A percentile compares a stretch with the other conserved stretches of the same genome.
These are phyloP conservation scores for Oemleria cerasiformis DNA, from an alignment of 306 rosid species.

Conservation along the genomic window DNA sequence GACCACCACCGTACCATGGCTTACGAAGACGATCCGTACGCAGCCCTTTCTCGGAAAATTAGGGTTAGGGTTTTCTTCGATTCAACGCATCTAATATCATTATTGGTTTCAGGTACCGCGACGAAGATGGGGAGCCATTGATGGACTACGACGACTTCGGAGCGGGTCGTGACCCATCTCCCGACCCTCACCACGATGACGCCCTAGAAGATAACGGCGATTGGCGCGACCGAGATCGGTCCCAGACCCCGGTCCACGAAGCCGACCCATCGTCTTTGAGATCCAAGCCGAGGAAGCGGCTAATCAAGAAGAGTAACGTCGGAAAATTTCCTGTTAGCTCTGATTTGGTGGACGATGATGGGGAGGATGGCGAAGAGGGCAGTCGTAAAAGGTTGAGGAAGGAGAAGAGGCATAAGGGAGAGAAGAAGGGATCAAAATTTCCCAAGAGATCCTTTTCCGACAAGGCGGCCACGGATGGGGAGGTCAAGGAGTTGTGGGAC, in stretches of 20 bases:
- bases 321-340: constrained; percentile 45
- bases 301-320: constrained; percentile 62
- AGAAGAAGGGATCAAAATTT: constrained; percentile 51
- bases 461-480: constrained; percentile 74
- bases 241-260: constrained; percentile 80
- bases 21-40: constrained; percentile 79
- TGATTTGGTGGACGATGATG: constrained; percentile 50
- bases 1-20: constrained; percentile 40
- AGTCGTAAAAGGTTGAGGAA: constrained; percentile 49
- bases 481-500: constrained; percentile 98
- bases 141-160: constrained; percentile 79
- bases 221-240: constrained; percentile 58
- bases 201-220: constrained; percentile 43
- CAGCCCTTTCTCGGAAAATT: background rate
- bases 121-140: constrained; percentile 92
- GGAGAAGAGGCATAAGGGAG: constrained; percentile 75
- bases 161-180: constrained; percentile 69
- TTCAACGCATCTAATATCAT: constrained; percentile 6
- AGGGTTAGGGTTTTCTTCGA: constrained; percentile 27
- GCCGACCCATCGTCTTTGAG: constrained; percentile 41
- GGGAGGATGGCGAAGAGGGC: constrained; percentile 46
- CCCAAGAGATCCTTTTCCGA: constrained; percentile 58
- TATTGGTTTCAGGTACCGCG: constrained; percentile 60
- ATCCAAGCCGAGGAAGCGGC: constrained; percentile 81
- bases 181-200: constrained; percentile 64